A percentile compares a stretch with the other conserved stretches of the same genome.
Evolutionary conservation across 257 asterid genomes (phyloP).

Genomic region (Nicotiana tabacum): DNA sequence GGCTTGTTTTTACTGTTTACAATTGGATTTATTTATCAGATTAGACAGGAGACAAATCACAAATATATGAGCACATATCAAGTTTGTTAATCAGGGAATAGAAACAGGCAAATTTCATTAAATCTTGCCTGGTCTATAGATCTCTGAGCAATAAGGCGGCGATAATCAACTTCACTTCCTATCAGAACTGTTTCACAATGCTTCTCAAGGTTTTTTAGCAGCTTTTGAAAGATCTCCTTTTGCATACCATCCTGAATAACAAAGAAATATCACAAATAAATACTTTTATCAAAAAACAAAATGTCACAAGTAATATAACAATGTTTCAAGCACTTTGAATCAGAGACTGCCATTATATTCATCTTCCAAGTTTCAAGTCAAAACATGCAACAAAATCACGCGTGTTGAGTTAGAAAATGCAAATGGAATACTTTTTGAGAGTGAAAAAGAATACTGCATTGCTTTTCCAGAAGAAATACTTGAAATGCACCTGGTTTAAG

Average conservation of each 20-base stretch:
- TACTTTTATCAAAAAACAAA: background rate
- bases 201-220: conserved; percentile 55
- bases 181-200: conserved; percentile 69
- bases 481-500: conserved; percentile 64
- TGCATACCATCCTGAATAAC: conserved; percentile 93
- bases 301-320: background rate
- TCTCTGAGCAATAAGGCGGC: conserved; percentile 68
- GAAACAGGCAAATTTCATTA: background rate
- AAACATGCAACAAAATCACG: background rate
- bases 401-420: background rate
- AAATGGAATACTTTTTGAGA: background rate
- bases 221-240: conserved; percentile 74
- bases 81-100: background rate
- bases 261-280: conserved; percentile 6
- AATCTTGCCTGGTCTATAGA: conserved; percentile 71
- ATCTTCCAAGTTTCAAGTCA: background rate
- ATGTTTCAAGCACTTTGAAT: background rate
- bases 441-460: background rate
- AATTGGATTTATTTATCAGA: background rate
- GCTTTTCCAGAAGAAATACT: background rate
- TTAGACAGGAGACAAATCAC: background rate
- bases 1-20: background rate
- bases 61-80: background rate
- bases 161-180: conserved; percentile 93
- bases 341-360: background rate